phyloP scores from a whole-genome alignment of 176 grass and related monocot genomes.

The Otatea glauca region DNA sequence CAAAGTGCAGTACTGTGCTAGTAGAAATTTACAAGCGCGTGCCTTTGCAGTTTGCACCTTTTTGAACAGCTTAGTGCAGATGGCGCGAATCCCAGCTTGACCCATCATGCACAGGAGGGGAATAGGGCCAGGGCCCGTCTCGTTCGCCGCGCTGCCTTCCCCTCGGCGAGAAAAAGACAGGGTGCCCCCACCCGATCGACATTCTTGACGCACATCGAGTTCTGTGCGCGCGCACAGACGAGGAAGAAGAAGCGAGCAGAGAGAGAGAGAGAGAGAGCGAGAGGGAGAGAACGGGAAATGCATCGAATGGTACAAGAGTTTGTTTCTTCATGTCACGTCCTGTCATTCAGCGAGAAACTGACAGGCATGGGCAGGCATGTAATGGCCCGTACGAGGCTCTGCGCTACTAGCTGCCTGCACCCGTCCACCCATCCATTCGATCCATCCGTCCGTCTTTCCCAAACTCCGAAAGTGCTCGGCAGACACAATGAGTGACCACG shows the following conservation, averaged over 20 bases:
- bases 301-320: constrained; percentile 44
- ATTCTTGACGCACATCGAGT: constrained; percentile 46
- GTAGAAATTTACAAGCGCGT: not conserved
- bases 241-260: not conserved
- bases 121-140: too few species aligned
- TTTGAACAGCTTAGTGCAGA: constrained; percentile 13
- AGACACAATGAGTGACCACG: constrained; percentile 17
- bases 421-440: constrained; percentile 34
- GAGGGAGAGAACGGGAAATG: not conserved
- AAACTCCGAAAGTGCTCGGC: constrained; percentile 44
- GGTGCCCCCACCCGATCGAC: not conserved
- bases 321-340: constrained; percentile 52
- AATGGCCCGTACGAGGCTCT: constrained; percentile 27
- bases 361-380: constrained; percentile 34
- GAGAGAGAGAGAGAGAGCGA: too few species aligned
- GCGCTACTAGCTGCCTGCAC: constrained; percentile 28
- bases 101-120: constrained; percentile 1
- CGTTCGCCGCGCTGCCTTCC: too few species aligned
- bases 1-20: too few species aligned
- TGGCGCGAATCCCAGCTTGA: constrained; percentile 40
- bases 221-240: constrained; percentile 10
- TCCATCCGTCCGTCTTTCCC: constrained; percentile 38
- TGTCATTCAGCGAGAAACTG: constrained; percentile 37
- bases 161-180: constrained; percentile 48
- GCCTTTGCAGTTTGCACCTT: constrained; percentile 22